Percentiles rank a stretch among this genome's conserved stretches.
These are phyloP conservation scores for Alternaria sp. DNA, from an alignment of 2,329 filamentous ascomycete genomes.

Conservation along the genomic window DNA sequence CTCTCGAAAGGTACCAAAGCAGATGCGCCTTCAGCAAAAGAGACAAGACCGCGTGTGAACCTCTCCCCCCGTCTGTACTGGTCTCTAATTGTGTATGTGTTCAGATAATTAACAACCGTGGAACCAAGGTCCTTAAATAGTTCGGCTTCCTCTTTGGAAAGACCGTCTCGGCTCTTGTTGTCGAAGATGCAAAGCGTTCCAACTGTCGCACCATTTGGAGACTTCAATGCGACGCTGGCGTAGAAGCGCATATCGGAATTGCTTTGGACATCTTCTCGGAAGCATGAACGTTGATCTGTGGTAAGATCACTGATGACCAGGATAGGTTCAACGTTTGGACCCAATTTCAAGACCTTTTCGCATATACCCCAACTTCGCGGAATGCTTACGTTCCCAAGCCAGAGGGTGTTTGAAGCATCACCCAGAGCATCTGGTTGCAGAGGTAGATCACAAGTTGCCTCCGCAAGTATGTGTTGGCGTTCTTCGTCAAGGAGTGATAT, in stretches of 20 bases:
- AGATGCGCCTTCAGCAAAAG: slow-evolving; percentile 43
- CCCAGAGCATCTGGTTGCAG: slow-evolving; percentile 24
- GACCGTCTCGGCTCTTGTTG: slow-evolving; percentile 24
- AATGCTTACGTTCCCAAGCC: slow-evolving; percentile 44
- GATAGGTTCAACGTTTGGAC: slow-evolving; percentile 9
- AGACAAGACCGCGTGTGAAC: slow-evolving; percentile 43
- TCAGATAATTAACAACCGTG: slow-evolving; percentile 38
- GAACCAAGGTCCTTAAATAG: slow-evolving; percentile 36
- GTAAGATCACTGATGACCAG: slow-evolving; percentile 24
- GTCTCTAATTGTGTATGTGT: slow-evolving; percentile 39
- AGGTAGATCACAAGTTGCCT: slow-evolving; percentile 45
- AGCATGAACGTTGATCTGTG: neutral
- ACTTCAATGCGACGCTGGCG: slow-evolving; percentile 40
- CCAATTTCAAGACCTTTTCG: slow-evolving; percentile 27
- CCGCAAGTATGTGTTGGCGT: slow-evolving; percentile 50
- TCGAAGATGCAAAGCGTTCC: slow-evolving; percentile 40
- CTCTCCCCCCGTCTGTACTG: slow-evolving; percentile 38
- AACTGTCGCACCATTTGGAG: slow-evolving; percentile 33
- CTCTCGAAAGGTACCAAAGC: slow-evolving; percentile 27
- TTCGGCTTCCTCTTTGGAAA: slow-evolving; percentile 22
- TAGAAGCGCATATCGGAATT: slow-evolving; percentile 30
- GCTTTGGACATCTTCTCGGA: slow-evolving; percentile 4
- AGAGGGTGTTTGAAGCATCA: slow-evolving; percentile 25
- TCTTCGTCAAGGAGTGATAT: slow-evolving; percentile 49
- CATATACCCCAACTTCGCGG: slow-evolving; percentile 40